Base-by-base conservation (phyloP, 2,329 filamentous ascomycete genomes). In the Paecilomyces dactylethromorphus region DNA sequence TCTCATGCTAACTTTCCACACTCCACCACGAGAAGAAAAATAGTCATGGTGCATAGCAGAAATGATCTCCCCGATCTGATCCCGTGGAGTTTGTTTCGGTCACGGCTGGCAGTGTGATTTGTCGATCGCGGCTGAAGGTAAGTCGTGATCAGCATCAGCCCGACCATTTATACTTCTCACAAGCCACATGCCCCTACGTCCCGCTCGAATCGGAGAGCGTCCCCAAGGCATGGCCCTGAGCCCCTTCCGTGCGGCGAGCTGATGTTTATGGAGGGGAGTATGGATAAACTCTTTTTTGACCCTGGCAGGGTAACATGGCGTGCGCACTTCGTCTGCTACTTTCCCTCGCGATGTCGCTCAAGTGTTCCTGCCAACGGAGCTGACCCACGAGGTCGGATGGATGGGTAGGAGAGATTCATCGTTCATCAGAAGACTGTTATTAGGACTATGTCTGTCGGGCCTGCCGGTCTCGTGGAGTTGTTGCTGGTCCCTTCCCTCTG, bases 141-240 rank as follows among this genome's bases (percentile, higher is more conserved):
- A 45, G 50, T 56, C 58, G 39, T 64, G 55, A 54, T 33, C 21
- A 31, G 32, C 39, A 18, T 45, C 39, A 45, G 39, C 3, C 29
- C 26, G 53, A 22, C 33, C 15, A 21, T 39, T 56, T 31, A 24
- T 49, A 7, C 22, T 53, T 21, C 4, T 21, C 45, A 32, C 33
- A 33, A 26, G 29, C 56, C n/a, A 53, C 31, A 45, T 45, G 39
- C 39, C 18, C 39, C 39, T 8, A 2, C 39, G 18, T 45, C 15
- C 15, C 18, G 7, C 39, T 45, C 31, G 15, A 53, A 55, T n/a
- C 3, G n/a, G 39, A 45, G 39, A 45, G 18, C n/a, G n/a, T n/a
- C 5, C n/a, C 15, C 39, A 21, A n/a, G 8, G 39, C 39, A 45
- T 45, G 39, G 39, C 39, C 18, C 15, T 7, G 11, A 45, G 21